Evolutionary conservation across 2,329 filamentous ascomycete species (phyloP).

Genomic region (Trichophyton verrucosum): DNA sequence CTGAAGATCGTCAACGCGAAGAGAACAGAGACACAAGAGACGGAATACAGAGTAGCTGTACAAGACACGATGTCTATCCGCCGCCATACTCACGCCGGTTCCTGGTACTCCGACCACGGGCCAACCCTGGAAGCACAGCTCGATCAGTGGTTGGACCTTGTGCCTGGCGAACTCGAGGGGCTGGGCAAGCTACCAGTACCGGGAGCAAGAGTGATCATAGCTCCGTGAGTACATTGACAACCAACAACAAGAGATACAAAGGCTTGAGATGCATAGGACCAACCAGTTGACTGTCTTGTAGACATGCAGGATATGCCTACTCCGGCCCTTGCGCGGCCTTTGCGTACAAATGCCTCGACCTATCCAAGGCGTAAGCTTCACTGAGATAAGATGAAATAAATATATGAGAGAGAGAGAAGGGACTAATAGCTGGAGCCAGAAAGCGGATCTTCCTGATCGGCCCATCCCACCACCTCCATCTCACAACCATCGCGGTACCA

Average conservation of each 20-base stretch:
- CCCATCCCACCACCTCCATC: conserved; percentile 77
- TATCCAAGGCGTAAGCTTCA: conserved; percentile 53
- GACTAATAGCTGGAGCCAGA: conserved; percentile 26
- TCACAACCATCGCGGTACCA: conserved; percentile 65
- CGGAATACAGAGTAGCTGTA: not conserved
- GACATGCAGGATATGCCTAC: conserved; percentile 87
- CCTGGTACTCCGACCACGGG: conserved; percentile 65
- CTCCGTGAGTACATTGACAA: conserved; percentile 56
- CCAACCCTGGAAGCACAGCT: conserved; percentile 55
- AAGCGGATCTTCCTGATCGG: conserved; percentile 88
- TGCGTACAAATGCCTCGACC: conserved; percentile 81
- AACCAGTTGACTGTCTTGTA: conserved; percentile 32
- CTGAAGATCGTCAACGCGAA: not conserved
- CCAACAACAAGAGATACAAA: not conserved
- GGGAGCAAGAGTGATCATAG: conserved; percentile 74
- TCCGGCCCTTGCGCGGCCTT: conserved; percentile 87
- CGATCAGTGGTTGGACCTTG: conserved; percentile 58
- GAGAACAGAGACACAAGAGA: not conserved
- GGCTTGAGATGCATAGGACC: not conserved
- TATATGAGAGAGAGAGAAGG: not conserved
- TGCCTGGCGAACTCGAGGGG: conserved; percentile 53
- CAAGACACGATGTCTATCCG: conserved; percentile 29
- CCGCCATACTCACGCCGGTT: conserved; percentile 64
- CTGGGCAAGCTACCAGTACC: conserved; percentile 55
- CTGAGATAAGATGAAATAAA: too few species aligned